These are phyloP conservation scores for Naematelia encephala DNA, from an alignment of 768 basidiomycete species.

Conservation along the genomic window DNA sequence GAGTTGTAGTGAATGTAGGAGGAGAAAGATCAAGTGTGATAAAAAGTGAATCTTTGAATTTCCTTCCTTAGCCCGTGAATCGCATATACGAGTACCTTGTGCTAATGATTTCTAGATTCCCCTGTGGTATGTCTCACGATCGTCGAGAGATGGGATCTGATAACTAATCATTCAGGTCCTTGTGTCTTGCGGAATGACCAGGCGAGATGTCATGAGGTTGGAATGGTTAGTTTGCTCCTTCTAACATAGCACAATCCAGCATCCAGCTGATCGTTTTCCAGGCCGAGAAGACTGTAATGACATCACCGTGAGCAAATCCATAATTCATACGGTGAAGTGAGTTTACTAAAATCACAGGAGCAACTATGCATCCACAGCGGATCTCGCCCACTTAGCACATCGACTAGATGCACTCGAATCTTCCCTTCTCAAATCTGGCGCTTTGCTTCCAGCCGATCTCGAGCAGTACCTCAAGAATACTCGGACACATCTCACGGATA, in stretches of 20 bases:
- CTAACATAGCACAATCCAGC: no score
- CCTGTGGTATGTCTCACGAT: slow-evolving; percentile 33
- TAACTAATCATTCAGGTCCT: slow-evolving; percentile 21
- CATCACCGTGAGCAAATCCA: slow-evolving; percentile 15
- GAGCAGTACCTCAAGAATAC: slow-evolving; percentile 34
- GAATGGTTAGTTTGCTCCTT: slow-evolving; percentile 29
- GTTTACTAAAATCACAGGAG: slow-evolving; percentile 8
- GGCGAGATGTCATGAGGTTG: slow-evolving; percentile 46
- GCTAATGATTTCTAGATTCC: slow-evolving; percentile 31
- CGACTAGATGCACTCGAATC: slow-evolving; percentile 47
- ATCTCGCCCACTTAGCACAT: slow-evolving; percentile 41
- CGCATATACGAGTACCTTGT: not conserved
- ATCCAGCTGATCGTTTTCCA: not conserved
- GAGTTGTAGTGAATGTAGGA: slow-evolving; percentile 50
- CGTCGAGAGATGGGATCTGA: not conserved
- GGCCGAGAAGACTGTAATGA: slow-evolving; percentile 35
- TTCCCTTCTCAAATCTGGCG: slow-evolving; percentile 38
- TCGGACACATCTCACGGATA: slow-evolving; percentile 7
- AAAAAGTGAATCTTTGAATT: slow-evolving; percentile 36
- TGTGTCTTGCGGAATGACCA: slow-evolving; percentile 46
- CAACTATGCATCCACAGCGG: slow-evolving; percentile 36
- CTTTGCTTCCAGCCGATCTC: slow-evolving; percentile 37
- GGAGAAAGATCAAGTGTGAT: slow-evolving; percentile 51
- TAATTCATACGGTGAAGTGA: not conserved
- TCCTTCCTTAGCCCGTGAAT: not conserved